Conservation (phyloP, 345 rosid species). For the Limnanthes douglasii region DNA sequence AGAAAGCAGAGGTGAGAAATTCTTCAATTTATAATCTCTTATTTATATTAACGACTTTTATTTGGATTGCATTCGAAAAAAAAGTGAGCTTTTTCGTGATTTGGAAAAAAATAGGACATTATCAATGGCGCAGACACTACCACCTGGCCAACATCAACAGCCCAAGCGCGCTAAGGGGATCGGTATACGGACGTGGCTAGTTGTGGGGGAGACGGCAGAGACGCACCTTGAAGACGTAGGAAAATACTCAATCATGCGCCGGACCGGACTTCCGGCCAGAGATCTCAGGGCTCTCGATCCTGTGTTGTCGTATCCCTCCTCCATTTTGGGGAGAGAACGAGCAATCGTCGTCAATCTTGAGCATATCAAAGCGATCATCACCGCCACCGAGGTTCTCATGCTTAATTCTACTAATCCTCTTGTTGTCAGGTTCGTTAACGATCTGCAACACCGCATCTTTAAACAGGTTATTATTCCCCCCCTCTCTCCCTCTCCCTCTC, state of each 20-base stretch:
- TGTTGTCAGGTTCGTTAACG: slow-evolving; percentile 61
- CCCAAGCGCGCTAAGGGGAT: slow-evolving; percentile 49
- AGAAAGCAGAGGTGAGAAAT: no score
- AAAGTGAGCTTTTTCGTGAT: no score
- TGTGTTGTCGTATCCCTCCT: slow-evolving; percentile 75
- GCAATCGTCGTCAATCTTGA: slow-evolving; percentile 87
- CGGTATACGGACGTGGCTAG: slow-evolving; percentile 58
- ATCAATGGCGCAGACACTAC: no score
- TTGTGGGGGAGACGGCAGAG: slow-evolving; percentile 43
- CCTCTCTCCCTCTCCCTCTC: no score
- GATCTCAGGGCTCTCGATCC: slow-evolving; percentile 95
- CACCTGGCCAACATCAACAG: no score
- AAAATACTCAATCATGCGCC: slow-evolving; percentile 86
- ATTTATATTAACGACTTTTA: no score
- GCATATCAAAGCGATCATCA: slow-evolving; percentile 87
- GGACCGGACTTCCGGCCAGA: slow-evolving; percentile 76
- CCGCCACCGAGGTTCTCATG: slow-evolving; percentile 73
- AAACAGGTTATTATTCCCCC: no score
- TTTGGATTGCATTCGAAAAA: no score
- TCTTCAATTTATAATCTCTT: no score
- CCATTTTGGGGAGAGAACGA: slow-evolving; percentile 72
- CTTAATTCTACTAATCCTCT: slow-evolving; percentile 78
- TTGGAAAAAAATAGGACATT: no score
- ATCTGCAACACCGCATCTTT: slow-evolving; percentile 57
- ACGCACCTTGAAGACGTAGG: slow-evolving; percentile 45